phyloP scores from a whole-genome alignment of 805 yeast genomes.

The Saturnispora quitensis region DNA sequence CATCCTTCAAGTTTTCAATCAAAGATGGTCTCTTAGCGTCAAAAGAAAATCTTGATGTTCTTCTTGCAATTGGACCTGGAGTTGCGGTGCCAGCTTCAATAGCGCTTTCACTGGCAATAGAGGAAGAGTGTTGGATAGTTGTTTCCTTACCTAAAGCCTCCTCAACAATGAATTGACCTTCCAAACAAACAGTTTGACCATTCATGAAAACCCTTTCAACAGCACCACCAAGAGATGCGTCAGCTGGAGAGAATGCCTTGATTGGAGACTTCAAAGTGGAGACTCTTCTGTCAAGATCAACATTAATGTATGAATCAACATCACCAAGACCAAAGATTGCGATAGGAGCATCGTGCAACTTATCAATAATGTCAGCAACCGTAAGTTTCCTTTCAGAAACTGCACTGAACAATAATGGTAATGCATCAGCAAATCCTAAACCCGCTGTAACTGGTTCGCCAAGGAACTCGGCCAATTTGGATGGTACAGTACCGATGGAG shows the following conservation, averaged over 20 bases:
- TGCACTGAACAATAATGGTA: constrained; percentile 76
- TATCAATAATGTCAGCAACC: constrained; percentile 57
- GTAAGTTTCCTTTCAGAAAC: constrained; percentile 66
- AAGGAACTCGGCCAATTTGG: constrained; percentile 55
- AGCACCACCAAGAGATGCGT: constrained; percentile 59
- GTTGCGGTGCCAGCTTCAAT: constrained; percentile 15
- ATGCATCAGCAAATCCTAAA: constrained; percentile 67
- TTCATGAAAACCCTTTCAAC: constrained; percentile 81
- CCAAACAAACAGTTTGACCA: constrained; percentile 73
- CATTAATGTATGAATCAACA: constrained; percentile 70
- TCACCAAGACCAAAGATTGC: constrained; percentile 75
- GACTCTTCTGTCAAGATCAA: constrained; percentile 66
- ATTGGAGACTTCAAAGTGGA: constrained; percentile 33
- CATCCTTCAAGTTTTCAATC: constrained; percentile 21
- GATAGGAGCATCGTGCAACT: constrained; percentile 75
- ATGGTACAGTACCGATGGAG: constrained; percentile 75
- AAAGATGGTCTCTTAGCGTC: constrained; percentile 30
- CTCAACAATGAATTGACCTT: constrained; percentile 59
- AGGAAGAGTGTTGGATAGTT: constrained; percentile 35
- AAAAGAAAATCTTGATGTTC: constrained; percentile 43
- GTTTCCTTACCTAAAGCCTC: constrained; percentile 56
- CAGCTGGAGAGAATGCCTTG: constrained; percentile 47
- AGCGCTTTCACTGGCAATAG: constrained; percentile 13
- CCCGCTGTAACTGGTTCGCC: constrained; percentile 60
- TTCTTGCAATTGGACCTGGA: constrained; percentile 29